Evolutionary conservation across 768 basidiomycete species (phyloP), one percentile per base, ranked within the genome.

Genomic region (Asterophora lycoperdoides): DNA sequence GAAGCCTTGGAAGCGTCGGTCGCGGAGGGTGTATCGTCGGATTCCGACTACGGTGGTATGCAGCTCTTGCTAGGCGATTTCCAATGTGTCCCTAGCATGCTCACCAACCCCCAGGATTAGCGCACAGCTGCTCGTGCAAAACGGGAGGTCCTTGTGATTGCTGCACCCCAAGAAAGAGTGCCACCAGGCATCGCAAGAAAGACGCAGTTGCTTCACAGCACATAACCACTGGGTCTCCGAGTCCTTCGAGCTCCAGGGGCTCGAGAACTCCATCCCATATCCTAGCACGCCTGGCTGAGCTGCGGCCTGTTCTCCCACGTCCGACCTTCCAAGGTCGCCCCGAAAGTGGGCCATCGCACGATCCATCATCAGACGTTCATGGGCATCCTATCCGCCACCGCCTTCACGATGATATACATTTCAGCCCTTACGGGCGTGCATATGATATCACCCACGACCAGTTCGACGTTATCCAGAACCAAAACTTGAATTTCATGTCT

Each of bases 291-390:
- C 78, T 83, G 40, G 76, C 81, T 7, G 80, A 83, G 55, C 68
- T 84, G 47, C 81, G 86, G 6, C 83, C 85, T 2, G 81, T 89
- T 15, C 78, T 86, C 30, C 87, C 87, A 4, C 80, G 81, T 8
- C 83, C 83, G 3, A 41, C 54, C 13, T 23, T 57, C 8, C 36
- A 51, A 41, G 28, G 52, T 32, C 49, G 54, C 36, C 53, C 71
- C 26, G 58, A 61, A 19, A 52, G 58, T 26, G 73, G 76, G 3
- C 69, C 71, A 38, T 46, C 73, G 14, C 80, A 80, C 54, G 64
- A 75, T 53, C 76, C 80, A 14, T 76, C 80, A 5, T 67, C 72
- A 6, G 68, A 65, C 43, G 41, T 71, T 43, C 73, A 76, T 45
- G 66, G 65, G 14, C 72, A 76, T 44, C 43, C 61, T 10, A 53